Conservation (phyloP, 2,329 filamentous ascomycete genomes). For the Epichloe coenophiala region DNA sequence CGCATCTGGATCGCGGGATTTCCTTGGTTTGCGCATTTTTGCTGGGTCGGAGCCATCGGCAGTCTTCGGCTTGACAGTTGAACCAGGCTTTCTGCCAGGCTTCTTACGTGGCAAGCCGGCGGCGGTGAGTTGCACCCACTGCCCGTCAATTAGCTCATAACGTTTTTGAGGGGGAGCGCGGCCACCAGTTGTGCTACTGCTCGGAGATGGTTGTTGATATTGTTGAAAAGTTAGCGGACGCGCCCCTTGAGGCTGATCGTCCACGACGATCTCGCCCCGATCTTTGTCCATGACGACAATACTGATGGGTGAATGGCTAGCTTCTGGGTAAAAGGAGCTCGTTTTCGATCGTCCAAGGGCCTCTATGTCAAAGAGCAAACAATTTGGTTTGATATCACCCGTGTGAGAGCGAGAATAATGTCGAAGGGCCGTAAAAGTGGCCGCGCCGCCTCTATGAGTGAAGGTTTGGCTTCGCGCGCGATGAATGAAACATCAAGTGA, state of each 20-base stretch:
- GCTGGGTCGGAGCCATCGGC: constrained; percentile 26
- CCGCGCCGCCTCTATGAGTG: neutral
- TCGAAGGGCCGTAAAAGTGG: neutral
- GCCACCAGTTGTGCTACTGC: constrained; percentile 12
- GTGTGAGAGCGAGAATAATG: neutral
- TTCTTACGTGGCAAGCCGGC: constrained; percentile 49
- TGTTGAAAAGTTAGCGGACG: constrained; percentile 15
- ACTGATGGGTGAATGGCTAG: constrained; percentile 11
- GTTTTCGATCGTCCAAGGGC: constrained; percentile 7
- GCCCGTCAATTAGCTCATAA: constrained; percentile 23
- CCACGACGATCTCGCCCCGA: constrained; percentile 31
- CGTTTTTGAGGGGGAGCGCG: constrained; percentile 14
- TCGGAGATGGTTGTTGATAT: constrained; percentile 13
- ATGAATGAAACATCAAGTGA: neutral
- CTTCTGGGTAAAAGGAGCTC: neutral
- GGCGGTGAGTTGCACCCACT: constrained; percentile 38
- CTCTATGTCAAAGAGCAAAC: no score
- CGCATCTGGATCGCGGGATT: constrained; percentile 46
- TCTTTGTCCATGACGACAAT: constrained; percentile 26
- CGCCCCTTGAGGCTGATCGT: constrained; percentile 18
- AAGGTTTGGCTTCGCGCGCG: neutral
- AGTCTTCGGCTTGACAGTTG: constrained; percentile 30
- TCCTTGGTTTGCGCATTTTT: constrained; percentile 40
- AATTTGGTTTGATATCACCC: neutral
- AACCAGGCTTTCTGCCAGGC: constrained; percentile 51